Base-by-base conservation (phyloP, 345 rosid species). In the Physaria fendleri region DNA sequence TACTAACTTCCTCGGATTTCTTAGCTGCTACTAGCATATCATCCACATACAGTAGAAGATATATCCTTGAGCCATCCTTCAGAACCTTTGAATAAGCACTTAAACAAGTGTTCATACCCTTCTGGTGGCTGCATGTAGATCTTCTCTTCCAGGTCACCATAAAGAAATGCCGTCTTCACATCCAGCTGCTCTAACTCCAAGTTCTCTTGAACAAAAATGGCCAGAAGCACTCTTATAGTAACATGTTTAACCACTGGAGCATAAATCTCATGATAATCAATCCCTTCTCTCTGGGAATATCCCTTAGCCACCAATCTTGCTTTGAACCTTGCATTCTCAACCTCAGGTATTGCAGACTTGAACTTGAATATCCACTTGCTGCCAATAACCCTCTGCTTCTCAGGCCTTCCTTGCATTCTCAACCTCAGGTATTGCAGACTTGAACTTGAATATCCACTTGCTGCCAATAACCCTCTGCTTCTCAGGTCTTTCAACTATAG, bases 351-450 rank as follows among this genome's bases (percentile, higher is more conserved):
- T 0, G 8, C 18, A 6, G 9, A 18, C 4, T 37, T 37, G 1
- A 0, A 2, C 4, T 37, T 37, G 18, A 5, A 37, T 0, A 37
- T 0, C 42, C 42, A 37, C 2, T 9, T 6, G 1, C 18, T 5
- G 0, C 18, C 2, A 0, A 37, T 37, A 0, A 37, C 18, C 0
- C 2, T 2, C 0, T 14, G 1, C 0, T 14, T 1, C 1, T 2
- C 1, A 2, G 42, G 42, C 0, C 15, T 34, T n/a, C n/a, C n/a
- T n/a, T n/a, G n/a, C n/a, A n/a, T n/a, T n/a, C n/a, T 30, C 34
- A 8, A 30, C 34, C 2, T 12, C 12, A 2, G 34, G 34, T 9
- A 30, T 30, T 0, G 12, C 34, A 9, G 4, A 1, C 4, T 30
- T 30, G 0, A 30, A 1, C 4, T 30, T 30, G n/a, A 2, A 30